A percentile compares a stretch with the other conserved stretches of the same genome.
These are phyloP conservation scores for Paramecium sonneborni DNA, from an alignment of 73 alveolate species.

Conservation along the genomic window DNA sequence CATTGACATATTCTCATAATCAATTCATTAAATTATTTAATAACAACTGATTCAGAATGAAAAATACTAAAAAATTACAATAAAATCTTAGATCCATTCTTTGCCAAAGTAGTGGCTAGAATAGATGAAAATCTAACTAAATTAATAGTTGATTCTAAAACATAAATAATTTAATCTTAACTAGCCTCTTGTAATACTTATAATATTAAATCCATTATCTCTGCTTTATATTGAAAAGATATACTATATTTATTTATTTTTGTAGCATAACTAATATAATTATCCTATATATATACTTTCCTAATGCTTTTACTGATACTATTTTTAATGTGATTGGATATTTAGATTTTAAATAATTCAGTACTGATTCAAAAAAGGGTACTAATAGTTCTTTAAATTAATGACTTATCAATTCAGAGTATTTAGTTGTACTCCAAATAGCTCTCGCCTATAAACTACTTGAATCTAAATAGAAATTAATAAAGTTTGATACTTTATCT, in stretches of 20 bases:
- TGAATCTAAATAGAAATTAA: background rate
- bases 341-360: background rate
- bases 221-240: background rate
- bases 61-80: constrained; percentile 24
- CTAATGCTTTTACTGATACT: constrained; percentile 49
- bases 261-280: background rate
- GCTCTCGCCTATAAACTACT: constrained; percentile 55
- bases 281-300: constrained; percentile 30
- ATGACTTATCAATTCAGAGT: constrained; percentile 41
- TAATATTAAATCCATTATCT: constrained; percentile 5
- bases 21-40: background rate
- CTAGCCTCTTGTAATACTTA: constrained; percentile 35
- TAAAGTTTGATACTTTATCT: background rate
- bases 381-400: constrained; percentile 50
- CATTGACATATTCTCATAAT: constrained; percentile 36
- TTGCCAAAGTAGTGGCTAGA: constrained; percentile 3
- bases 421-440: constrained; percentile 56
- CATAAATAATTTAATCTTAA: constrained; percentile 30
- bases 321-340: constrained; percentile 41
- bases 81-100: constrained; percentile 30
- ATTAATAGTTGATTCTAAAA: constrained; percentile 31
- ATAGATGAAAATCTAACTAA: constrained; percentile 41
- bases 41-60: background rate
- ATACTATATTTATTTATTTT: background rate
- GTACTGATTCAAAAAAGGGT: constrained; percentile 54